Conservation (phyloP, 2,329 filamentous ascomycete genomes). For the Clonostachys sp. region DNA sequence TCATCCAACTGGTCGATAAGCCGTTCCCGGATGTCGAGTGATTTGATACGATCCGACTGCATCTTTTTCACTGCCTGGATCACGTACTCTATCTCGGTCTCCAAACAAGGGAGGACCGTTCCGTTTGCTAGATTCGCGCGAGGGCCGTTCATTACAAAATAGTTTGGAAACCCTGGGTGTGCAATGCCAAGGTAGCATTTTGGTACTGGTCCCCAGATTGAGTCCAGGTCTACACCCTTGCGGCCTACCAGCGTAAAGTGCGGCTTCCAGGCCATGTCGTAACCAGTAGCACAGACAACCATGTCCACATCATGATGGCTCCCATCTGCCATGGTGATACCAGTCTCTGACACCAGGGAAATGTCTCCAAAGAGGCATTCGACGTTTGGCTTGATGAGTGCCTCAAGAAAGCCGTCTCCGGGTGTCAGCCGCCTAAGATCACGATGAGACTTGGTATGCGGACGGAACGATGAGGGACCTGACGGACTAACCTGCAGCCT, state of each 20-base stretch:
- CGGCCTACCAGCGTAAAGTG: neutral
- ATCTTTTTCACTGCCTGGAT: too few relatives aligned
- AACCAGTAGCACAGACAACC: conserved; percentile 32
- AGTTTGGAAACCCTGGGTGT: conserved; percentile 41
- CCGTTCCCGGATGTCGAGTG: too few relatives aligned
- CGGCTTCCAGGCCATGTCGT: conserved; percentile 29
- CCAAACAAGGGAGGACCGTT: too few relatives aligned
- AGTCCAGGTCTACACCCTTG: too few relatives aligned
- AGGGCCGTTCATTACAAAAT: conserved; percentile 1
- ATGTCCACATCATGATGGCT: conserved; percentile 19
- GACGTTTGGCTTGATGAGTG: conserved; percentile 27
- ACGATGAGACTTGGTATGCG: conserved; percentile 3
- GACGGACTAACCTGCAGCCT: conserved; percentile 25
- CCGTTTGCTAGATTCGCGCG: neutral
- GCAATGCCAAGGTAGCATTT: conserved; percentile 47
- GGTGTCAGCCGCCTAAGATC: conserved; percentile 37
- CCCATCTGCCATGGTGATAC: conserved; percentile 18
- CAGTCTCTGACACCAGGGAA: conserved; percentile 20
- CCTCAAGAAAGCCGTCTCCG: conserved; percentile 39
- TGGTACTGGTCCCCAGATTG: conserved; percentile 16
- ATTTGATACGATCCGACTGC: too few relatives aligned
- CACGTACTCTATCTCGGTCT: too few relatives aligned
- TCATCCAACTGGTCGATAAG: too few relatives aligned
- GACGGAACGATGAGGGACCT: too few relatives aligned
- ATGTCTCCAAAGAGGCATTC: conserved; percentile 30